Base-by-base conservation (phyloP, 1,139 yeast species). In the Lodderomyces orthopsilosis region DNA sequence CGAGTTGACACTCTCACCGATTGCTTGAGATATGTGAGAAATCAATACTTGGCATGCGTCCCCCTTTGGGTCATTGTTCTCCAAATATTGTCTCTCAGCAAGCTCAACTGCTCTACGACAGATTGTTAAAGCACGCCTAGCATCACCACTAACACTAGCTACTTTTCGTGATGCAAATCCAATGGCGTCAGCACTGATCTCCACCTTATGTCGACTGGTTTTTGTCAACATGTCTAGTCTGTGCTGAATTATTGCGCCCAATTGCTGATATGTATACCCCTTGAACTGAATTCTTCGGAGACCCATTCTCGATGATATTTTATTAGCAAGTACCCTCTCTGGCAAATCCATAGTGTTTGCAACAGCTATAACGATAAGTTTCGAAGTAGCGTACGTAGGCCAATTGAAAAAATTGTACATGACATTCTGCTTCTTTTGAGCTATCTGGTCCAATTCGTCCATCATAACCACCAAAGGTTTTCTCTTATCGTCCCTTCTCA, bases 311-410 rank as follows among this genome's bases (percentile, higher is more conserved):
- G 97, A 89, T 1, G 96, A 84, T 6, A 90, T 86, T 62, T 93
- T 93, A 63, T 90, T 91, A 18, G 95, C 83, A 37, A 93, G 68
- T 41, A 85, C 76, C 48, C 97, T 74, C 59, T 93, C 98, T 0
- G 98, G 98, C 41, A 93, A 68, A 65, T 93, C 98, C 97, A 94
- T 90, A 0, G 98, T 91, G 58, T 94, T 94, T 6, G 98, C 98
- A 26, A 93, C 91, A 0, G 98, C 98, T 40, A 93, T 75, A 1
- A 94, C 95, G 45, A 93, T 80, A 41, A 93, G 70, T 55, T 84
- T 85, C 2, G 98, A 90, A 51, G 83, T 73, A 12, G 78, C 70
- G 54, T 87, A 82, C 0, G 96, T 83, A 5, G 98, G 96, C 99
- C 99, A 93, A 63, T 94, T 91, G 74, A 93, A 90, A 57, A 94